phyloP scores from a whole-genome alignment of 2,329 filamentous ascomycete genomes.

The Polychaeton citri region DNA sequence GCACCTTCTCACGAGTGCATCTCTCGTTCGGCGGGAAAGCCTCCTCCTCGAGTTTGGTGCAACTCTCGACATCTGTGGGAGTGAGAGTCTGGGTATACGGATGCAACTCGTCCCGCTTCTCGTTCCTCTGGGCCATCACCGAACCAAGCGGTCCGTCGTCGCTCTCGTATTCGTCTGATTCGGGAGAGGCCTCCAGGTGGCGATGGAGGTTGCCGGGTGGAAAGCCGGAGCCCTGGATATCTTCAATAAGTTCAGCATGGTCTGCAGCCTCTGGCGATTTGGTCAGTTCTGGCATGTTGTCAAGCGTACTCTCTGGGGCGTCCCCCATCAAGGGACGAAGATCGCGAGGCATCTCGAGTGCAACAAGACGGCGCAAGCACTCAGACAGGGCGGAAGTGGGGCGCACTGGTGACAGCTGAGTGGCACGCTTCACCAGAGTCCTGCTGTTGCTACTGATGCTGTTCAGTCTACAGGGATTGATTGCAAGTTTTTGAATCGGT shows the following conservation, averaged over 20 bases:
- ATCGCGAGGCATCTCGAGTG: slow-evolving; percentile 35
- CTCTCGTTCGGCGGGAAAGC: slow-evolving; percentile 46
- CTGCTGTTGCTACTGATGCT: too few species aligned
- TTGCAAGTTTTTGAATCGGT: too few species aligned
- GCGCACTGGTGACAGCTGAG: too few species aligned
- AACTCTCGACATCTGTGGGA: slow-evolving; percentile 50
- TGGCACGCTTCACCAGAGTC: too few species aligned
- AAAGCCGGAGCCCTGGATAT: not conserved
- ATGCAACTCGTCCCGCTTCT: slow-evolving; percentile 45
- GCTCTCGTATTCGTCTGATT: slow-evolving; percentile 3
- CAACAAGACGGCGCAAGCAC: too few species aligned
- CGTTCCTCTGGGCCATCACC: slow-evolving; percentile 4
- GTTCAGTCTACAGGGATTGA: too few species aligned
- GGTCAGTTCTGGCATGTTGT: slow-evolving; percentile 24
- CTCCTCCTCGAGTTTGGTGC: slow-evolving; percentile 43
- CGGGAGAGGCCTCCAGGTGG: not conserved
- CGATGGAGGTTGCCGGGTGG: not conserved
- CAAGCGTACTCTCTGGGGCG: slow-evolving; percentile 19
- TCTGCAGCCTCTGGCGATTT: slow-evolving; percentile 10
- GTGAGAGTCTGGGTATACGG: slow-evolving; percentile 64
- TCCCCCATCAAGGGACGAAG: slow-evolving; percentile 18
- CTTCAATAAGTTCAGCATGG: not conserved
- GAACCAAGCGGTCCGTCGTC: not conserved
- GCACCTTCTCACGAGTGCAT: slow-evolving; percentile 47
- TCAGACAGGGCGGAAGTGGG: too few species aligned